Base-by-base conservation (phyloP, 805 yeast species). In the Grigorovia transvaalensis region DNA sequence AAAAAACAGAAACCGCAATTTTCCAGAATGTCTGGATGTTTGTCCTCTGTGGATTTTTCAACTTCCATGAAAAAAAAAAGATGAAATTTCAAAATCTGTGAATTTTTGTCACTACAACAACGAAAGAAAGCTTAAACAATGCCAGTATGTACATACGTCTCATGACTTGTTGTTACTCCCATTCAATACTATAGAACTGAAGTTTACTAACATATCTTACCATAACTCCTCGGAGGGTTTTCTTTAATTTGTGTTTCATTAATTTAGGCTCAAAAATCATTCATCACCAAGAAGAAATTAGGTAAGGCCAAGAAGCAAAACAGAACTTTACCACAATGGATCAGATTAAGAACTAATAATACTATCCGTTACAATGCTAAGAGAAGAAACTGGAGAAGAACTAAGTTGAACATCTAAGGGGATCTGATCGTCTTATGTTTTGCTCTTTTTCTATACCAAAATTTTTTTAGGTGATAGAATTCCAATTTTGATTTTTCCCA, bases 371-470 rank as follows among this genome's bases (percentile, higher is more conserved):
- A 88, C 87, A 91, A 91, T 81, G 95, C 96, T 74, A 93, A 93
- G 89, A 89, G 98, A 88, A 86, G 98, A 84, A 96, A 93, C 93
- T 91, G 99, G 99, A 91, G 96, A 87, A 88, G 98, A 86, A 91
- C 97, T 72, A 91, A 91, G 95, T 83, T 91, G 79, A 81, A 83
- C 84, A 76, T 91, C 83, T 91, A 90, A 87, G 74, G 70, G n/a
- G n/a, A n/a, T n/a, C n/a, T n/a, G n/a, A 44, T 41, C 44, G 4
- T 33, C 15, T 33, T 33, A 33, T 33, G 38, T 8, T 5, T 33
- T 2, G 4, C 9, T 9, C 8, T 11, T 33, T 33, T 33, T 33
- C 9, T 11, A 11, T 33, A 11, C 27, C 6, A 23, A 11, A 33
- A 13, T 33, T 33, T 33, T 33, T 33, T 33, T 13, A 33, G 4